phyloP scores from a whole-genome alignment of 2,329 filamentous ascomycete species.

The Penicillium glabrum region DNA sequence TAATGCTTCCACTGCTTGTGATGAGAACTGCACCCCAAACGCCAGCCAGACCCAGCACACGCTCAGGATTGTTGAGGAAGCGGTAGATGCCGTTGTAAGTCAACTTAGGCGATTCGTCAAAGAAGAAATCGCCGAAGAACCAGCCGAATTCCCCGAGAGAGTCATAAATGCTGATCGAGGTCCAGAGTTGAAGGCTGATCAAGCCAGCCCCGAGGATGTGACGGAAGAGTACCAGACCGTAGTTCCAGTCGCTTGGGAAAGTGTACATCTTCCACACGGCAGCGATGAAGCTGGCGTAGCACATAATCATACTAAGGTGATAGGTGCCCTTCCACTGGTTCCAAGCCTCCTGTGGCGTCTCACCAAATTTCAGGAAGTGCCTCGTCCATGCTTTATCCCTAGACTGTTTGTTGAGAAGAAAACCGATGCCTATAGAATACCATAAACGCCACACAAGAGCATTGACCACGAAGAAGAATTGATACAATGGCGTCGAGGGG shows the following conservation, averaged over 20 bases:
- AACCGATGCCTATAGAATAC: slow-evolving; percentile 85
- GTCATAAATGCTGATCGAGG: slow-evolving; percentile 87
- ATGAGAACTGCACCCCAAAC: slow-evolving; percentile 94
- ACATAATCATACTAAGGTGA: slow-evolving; percentile 87
- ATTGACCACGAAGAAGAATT: slow-evolving; percentile 76
- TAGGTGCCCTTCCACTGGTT: slow-evolving; percentile 97
- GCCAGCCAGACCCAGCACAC: slow-evolving; percentile 89
- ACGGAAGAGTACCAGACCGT: slow-evolving; percentile 80
- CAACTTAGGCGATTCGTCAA: slow-evolving; percentile 80
- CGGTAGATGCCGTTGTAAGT: slow-evolving; percentile 98
- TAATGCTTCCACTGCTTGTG: slow-evolving; percentile 83
- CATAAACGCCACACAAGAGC: slow-evolving; percentile 83
- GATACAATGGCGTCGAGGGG: slow-evolving; percentile 72
- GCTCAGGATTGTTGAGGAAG: slow-evolving; percentile 96
- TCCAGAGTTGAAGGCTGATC: slow-evolving; percentile 88
- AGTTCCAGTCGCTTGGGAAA: slow-evolving; percentile 80
- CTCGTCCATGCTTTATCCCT: slow-evolving; percentile 92
- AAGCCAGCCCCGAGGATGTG: slow-evolving; percentile 81
- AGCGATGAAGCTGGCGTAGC: slow-evolving; percentile 82
- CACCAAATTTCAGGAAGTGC: slow-evolving; percentile 96
- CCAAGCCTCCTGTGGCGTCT: slow-evolving; percentile 89
- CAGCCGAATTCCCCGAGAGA: slow-evolving; percentile 96
- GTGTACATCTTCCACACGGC: slow-evolving; percentile 97
- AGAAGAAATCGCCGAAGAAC: slow-evolving; percentile 99
- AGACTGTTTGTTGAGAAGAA: slow-evolving; percentile 82